These are phyloP conservation scores for Ogataea siamensis DNA, from an alignment of 805 yeast genomes.

Conservation along the genomic window DNA sequence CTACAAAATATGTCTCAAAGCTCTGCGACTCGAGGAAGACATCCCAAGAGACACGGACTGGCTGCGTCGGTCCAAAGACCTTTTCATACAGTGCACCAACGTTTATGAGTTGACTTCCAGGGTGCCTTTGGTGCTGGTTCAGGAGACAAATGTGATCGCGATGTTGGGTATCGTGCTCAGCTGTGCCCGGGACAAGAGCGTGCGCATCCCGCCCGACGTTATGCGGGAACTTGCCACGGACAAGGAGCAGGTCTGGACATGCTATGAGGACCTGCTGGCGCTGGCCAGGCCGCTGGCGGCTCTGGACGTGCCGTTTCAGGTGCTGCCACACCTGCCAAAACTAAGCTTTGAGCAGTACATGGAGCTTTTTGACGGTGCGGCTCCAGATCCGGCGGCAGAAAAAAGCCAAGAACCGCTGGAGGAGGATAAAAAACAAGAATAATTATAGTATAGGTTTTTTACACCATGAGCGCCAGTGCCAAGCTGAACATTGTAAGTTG, in stretches of 20 bases:
- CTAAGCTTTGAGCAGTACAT: conserved; percentile 14
- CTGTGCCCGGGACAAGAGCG: conserved; percentile 19
- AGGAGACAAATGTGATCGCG: conserved; percentile 24
- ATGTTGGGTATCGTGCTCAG: conserved; percentile 26
- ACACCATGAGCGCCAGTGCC: conserved; percentile 21
- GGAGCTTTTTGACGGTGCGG: conserved; percentile 9
- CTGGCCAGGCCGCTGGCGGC: conserved; percentile 19
- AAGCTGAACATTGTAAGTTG: conserved; percentile 23
- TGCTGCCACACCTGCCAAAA: conserved; percentile 25
- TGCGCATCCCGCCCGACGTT: conserved; percentile 18
- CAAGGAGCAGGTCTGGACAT: conserved; percentile 23
- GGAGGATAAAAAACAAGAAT: conserved; percentile 5
- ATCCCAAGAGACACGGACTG: conserved; percentile 16
- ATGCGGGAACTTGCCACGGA: conserved; percentile 18
- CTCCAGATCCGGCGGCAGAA: conserved; percentile 8
- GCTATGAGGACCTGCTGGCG: conserved; percentile 24
- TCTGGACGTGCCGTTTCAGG: conserved; percentile 26
- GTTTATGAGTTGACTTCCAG: conserved; percentile 30
- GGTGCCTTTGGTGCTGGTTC: conserved; percentile 30
- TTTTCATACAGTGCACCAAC: conserved; percentile 27
- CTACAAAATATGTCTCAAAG: conserved; percentile 30
- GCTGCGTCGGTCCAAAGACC: conserved; percentile 17
- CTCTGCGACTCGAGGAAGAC: conserved; percentile 24
- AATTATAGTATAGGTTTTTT: conserved; percentile 5
- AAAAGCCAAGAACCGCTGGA: conserved; percentile 1